Evolutionary conservation across 495 filamentous ascomycete species (phyloP), one percentile per base, ranked within the genome.

Genomic region (Xylaria telfairii): DNA sequence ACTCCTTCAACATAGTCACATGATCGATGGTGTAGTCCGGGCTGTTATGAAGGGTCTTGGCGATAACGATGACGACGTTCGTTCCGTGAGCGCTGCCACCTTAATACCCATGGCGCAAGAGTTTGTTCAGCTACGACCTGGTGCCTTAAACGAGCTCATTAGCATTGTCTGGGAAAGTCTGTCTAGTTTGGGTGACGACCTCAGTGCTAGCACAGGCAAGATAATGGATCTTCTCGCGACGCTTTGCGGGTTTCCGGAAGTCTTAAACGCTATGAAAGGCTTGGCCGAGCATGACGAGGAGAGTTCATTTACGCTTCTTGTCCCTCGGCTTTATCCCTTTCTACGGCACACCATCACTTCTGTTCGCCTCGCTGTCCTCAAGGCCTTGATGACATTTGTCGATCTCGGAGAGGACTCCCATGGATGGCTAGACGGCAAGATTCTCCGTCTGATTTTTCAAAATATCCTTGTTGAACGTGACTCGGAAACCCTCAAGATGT

Each of bases 191-290:
- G 93, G 95, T 71, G 96, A 99, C 78, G 96, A 99, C 80, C 85
- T 99, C 17, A 97, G 94, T 80, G 96, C 96, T 7, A 98, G 95
- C 80, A 99, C 96, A 28, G 96, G 96, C 37, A 95, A 92, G 63
- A 95, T 99, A 51, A 99, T 99, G 96, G 96, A 99, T 76, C 87
- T 99, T 34, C 85, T 99, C 28, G 96, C 96, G 30, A 98, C 93
- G 74, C 89, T 99, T 41, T 99, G 96, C 81, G 92, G 93, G 69
- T 99, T 97, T 83, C 92, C 92, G 3, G 88, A 97, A 81, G 96
- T 98, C 32, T 82, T 99, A 67, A 90, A 95, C 72, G 92, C 96
- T 21, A 99, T 99, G 96, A 96, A 95, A 80, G 80, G 84, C 46
- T 97, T 97, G 68, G 96, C 96, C 28, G 89, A 90, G 21, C 85